Evolutionary conservation across 371 early-diverging fungal genomes (phyloP), one percentile per base, ranked within the genome.

Genomic region (Mortierella sp.): DNA sequence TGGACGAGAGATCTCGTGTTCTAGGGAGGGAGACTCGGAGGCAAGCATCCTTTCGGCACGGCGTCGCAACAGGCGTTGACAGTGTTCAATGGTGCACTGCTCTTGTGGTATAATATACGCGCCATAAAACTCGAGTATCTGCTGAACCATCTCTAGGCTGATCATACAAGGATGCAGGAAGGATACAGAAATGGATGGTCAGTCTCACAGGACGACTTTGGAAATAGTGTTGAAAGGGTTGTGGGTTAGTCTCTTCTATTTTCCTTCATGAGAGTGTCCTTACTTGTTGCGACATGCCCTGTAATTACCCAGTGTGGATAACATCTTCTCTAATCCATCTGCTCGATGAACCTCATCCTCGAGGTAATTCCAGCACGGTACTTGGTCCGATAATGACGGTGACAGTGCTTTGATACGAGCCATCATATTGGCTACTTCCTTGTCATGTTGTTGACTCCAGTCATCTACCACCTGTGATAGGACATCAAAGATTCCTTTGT

Each of bases 201-300:
- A 62, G 44, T 46, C 0, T 46, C 0, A 28, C 1, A 19, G 5
- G n/a, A n/a, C n/a, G n/a, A n/a, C n/a, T n/a, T n/a, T n/a, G n/a
- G n/a, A n/a, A n/a, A n/a, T n/a, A n/a, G n/a, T n/a, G n/a, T n/a
- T n/a, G n/a, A n/a, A n/a, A n/a, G n/a, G n/a, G n/a, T n/a, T n/a
- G n/a, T n/a, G n/a, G n/a, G n/a, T n/a, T n/a, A n/a, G n/a, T n/a
- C n/a, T n/a, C n/a, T n/a, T n/a, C n/a, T n/a, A n/a, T n/a, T n/a
- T n/a, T n/a, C n/a, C n/a, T n/a, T n/a, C n/a, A n/a, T n/a, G n/a
- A n/a, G 21, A 15, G 9, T 26, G 30, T 48, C 37, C 63, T 57
- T 65, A 72, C 77, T 71, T 68, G 68, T 62, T 66, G 2, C 72
- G 48, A 25, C 77, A 76, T 18, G 64, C 50, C 26, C 67, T n/a